Percentiles rank a stretch among this genome's conserved stretches.
phyloP scores from a whole-genome alignment of 352 stramenopile species.

The Phytopythium chamaehyphon region DNA sequence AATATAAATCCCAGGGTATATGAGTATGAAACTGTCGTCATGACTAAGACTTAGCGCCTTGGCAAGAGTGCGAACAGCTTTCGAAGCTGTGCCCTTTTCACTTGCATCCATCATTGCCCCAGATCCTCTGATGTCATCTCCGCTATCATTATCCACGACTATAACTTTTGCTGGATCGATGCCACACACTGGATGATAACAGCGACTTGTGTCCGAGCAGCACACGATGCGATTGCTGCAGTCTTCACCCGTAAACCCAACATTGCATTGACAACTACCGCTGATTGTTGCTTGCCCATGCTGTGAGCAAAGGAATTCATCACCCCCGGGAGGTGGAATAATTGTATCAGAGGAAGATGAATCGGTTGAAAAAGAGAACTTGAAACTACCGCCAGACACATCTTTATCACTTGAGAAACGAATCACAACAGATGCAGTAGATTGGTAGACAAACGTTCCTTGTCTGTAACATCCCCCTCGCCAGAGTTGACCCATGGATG shows the following conservation, averaged over 20 bases:
- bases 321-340: slow-evolving; percentile 30
- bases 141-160: slow-evolving; percentile 47
- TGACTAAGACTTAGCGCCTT: slow-evolving; percentile 33
- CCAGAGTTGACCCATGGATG: slow-evolving; percentile 34
- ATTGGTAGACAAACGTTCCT: slow-evolving; percentile 38
- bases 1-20: slow-evolving; percentile 55
- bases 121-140: slow-evolving; percentile 46
- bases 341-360: slow-evolving; percentile 6
- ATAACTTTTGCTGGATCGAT: slow-evolving; percentile 31
- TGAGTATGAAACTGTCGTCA: slow-evolving; percentile 32
- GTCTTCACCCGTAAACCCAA: slow-evolving; percentile 65
- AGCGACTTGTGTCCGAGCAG: slow-evolving; percentile 33
- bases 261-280: slow-evolving; percentile 47
- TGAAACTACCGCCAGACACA: slow-evolving; percentile 36
- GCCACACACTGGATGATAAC: slow-evolving; percentile 33
- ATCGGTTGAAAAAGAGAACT: slow-evolving; percentile 41
- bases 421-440: slow-evolving; percentile 23
- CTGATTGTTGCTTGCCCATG: slow-evolving; percentile 26
- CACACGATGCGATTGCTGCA: slow-evolving; percentile 67
- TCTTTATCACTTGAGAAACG: slow-evolving; percentile 38
- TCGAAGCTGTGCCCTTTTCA: slow-evolving; percentile 44
- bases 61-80: slow-evolving; percentile 41
- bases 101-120: slow-evolving; percentile 49
- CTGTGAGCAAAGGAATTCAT: slow-evolving; percentile 23
- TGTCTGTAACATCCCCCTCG: slow-evolving; percentile 42